Conservation (phyloP, 768 basidiomycete genomes). For the Mycena galericulata region DNA sequence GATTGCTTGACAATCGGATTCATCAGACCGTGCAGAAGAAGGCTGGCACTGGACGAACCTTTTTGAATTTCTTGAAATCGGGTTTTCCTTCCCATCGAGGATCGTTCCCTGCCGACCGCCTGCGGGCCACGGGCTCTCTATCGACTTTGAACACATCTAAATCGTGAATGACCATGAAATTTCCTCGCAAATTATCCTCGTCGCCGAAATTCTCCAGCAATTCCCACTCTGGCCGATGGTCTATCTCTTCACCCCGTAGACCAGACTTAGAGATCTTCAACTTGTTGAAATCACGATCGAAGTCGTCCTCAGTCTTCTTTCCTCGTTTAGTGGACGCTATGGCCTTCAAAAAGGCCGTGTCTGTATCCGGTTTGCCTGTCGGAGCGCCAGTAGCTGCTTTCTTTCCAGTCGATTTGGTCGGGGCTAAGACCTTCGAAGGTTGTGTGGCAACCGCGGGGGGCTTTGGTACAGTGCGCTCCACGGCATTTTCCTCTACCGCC, state of each 20-base stretch:
- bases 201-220: conserved; percentile 76
- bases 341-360: conserved; percentile 76
- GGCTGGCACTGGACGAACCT: conserved; percentile 54
- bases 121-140: conserved; percentile 28
- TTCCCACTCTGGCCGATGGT: conserved; percentile 62
- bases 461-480: conserved; percentile 37
- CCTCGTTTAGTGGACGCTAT: conserved; percentile 79
- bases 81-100: conserved; percentile 62
- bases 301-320: conserved; percentile 74
- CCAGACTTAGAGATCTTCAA: conserved; percentile 78
- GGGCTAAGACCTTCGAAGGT: conserved; percentile 6
- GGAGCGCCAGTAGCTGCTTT: conserved; percentile 46
- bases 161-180: conserved; percentile 84
- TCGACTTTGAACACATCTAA: conserved; percentile 64
- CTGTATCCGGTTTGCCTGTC: conserved; percentile 71
- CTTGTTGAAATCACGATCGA: conserved; percentile 85
- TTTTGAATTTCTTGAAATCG: conserved; percentile 86
- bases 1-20: conserved; percentile 5
- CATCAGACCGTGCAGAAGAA: background rate
- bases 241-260: conserved; percentile 57
- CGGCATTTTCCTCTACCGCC: conserved; percentile 55
- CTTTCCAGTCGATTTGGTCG: conserved; percentile 19
- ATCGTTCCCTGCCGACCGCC: conserved; percentile 37
- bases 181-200: conserved; percentile 70
- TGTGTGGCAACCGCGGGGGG: background rate